Evolutionary conservation across 495 filamentous ascomycete genomes (phyloP).

Genomic region (Clohesyomyces aquaticus): DNA sequence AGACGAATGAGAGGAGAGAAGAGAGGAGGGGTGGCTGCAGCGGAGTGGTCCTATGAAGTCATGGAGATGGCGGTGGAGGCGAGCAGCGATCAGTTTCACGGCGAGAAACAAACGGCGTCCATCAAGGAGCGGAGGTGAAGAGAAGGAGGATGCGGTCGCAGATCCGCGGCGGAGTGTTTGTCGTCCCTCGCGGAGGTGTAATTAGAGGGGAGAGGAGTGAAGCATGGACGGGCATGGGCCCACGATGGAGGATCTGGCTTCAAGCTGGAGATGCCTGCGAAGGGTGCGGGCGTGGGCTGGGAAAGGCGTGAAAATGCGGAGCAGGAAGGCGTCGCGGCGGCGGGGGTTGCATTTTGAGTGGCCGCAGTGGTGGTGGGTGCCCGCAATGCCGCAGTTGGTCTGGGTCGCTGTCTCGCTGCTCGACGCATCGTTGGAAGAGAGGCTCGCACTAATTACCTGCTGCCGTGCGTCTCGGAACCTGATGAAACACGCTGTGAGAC

Average conservation of each 20-base stretch:
- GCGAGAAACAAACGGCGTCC: slow-evolving; percentile 31
- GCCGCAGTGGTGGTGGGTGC: background rate
- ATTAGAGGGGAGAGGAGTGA: slow-evolving; percentile 5
- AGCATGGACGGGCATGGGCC: background rate
- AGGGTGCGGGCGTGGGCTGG: background rate
- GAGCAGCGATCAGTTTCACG: slow-evolving; percentile 19
- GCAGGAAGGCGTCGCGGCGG: background rate
- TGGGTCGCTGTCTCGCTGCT: background rate
- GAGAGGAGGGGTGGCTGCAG: background rate
- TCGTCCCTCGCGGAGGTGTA: slow-evolving; percentile 5
- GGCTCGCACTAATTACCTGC: background rate
- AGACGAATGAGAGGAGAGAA: slow-evolving; percentile 37
- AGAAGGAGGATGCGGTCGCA: background rate
- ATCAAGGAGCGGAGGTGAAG: slow-evolving; percentile 25
- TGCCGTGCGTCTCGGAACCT: background rate
- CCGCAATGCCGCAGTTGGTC: background rate
- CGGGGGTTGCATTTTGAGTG: background rate
- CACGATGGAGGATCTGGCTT: slow-evolving; percentile 4
- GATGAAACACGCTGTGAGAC: slow-evolving; percentile 1
- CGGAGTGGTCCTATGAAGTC: slow-evolving; percentile 10
- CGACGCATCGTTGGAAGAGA: background rate
- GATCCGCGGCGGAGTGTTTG: background rate
- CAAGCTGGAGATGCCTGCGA: background rate
- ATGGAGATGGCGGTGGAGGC: slow-evolving; percentile 6
- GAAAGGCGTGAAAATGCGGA: background rate